Base-by-base conservation (phyloP, 495 filamentous ascomycete genomes). In the Penicillium canescens region DNA sequence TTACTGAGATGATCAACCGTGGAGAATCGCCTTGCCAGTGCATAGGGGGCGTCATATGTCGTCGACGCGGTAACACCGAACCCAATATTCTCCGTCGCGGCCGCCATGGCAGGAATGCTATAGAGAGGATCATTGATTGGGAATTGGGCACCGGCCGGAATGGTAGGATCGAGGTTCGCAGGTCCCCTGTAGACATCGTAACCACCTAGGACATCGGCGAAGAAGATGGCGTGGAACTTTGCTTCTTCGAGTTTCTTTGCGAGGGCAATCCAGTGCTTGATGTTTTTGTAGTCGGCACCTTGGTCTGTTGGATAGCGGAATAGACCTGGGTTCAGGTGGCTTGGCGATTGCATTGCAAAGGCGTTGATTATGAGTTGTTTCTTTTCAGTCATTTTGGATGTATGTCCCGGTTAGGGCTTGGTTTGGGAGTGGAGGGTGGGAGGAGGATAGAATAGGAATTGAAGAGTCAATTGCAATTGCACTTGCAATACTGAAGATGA, bases 1-100 rank as follows among this genome's bases (percentile, higher is more conserved):
- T 82, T 79, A 26, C 76, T 81, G n/a, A 89, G 72, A 64, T 88
- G 86, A 50, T 89, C 86, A 10, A 87, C 73, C 0, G 86, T 89
- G 1, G 81, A 81, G 46, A 89, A 71, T 14, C 85, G 74, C 20
- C 85, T 73, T 4, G 86, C 86, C n/a, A 88, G 75, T 50, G 85
- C 81, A 55, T 86, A 89, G 9, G 86, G 86, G 50, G 81, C 74
- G 50, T 88, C 86, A 57, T 88, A 88, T 1, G 84, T 88, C 10
- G 72, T 86, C 8, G 81, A 82, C 3, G 83, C 71, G 11, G 91
- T 89, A 2, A 91, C 82, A 6, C 89, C 80, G 45, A 85, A 76
- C 6, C 84, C 83, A 24, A 95, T 78, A 31, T 77, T 77, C 43
- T 89, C 65, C 11, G 87, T 89, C 13, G 63, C 70, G 13, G 70